A percentile compares a stretch with the other conserved stretches of the same genome.
phyloP scores from a whole-genome alignment of 2,329 filamentous ascomycete species.

The Fusarium sp. region DNA sequence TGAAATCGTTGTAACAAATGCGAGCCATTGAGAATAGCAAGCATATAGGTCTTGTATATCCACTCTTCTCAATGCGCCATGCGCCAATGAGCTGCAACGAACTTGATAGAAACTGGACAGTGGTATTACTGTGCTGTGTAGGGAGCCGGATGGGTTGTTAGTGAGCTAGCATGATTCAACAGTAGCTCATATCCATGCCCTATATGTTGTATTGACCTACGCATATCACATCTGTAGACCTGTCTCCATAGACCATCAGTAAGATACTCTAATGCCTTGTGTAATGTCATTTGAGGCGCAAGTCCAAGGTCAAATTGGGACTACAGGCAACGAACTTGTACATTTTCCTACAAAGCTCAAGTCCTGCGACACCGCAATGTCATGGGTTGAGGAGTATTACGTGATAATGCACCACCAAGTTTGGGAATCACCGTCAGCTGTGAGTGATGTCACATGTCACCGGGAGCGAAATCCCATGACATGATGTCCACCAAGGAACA shows the following conservation, averaged over 20 bases:
- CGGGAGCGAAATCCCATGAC: background rate
- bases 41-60: background rate
- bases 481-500: background rate
- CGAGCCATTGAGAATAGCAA: background rate
- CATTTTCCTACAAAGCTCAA: background rate
- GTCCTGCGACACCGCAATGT: background rate
- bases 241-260: background rate
- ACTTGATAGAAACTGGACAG: background rate
- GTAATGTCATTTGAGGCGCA: background rate
- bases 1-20: background rate
- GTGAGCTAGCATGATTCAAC: background rate
- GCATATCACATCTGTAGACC: background rate
- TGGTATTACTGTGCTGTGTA: background rate
- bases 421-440: slow-evolving; percentile 5
- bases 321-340: background rate
- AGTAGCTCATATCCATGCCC: background rate
- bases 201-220: background rate
- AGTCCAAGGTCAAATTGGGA: background rate
- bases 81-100: background rate
- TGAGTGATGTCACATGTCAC: slow-evolving; percentile 13
- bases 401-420: slow-evolving; percentile 1
- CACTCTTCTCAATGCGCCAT: background rate
- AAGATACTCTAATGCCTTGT: background rate
- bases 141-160: background rate
- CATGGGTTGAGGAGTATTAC: background rate